Conservation (phyloP, 495 filamentous ascomycete genomes). For the Friedmanniomyces endolithicus region DNA sequence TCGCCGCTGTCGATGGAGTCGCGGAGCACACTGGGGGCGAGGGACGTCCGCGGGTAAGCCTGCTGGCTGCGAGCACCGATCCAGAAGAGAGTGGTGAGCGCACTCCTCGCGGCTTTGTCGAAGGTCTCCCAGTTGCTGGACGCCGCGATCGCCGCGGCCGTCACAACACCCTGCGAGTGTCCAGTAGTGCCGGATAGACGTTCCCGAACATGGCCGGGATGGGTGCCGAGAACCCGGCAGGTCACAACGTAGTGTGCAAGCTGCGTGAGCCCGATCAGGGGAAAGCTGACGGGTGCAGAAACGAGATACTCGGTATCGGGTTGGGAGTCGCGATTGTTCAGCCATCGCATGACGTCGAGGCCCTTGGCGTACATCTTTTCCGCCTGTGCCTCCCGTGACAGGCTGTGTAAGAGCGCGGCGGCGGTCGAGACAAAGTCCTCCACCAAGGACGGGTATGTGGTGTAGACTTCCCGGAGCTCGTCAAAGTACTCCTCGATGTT, state of each 20-base stretch:
- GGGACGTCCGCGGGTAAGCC: slow-evolving; percentile 84
- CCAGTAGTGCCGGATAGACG: slow-evolving; percentile 78
- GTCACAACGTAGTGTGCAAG: slow-evolving; percentile 87
- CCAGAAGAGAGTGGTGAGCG: slow-evolving; percentile 95
- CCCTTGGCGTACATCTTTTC: slow-evolving; percentile 95
- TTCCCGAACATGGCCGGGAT: slow-evolving; percentile 74
- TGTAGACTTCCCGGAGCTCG: slow-evolving; percentile 81
- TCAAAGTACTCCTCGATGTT: slow-evolving; percentile 99
- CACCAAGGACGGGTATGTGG: slow-evolving; percentile 79
- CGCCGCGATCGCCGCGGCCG: slow-evolving; percentile 82
- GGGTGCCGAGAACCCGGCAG: slow-evolving; percentile 74
- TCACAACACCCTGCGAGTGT: slow-evolving; percentile 92
- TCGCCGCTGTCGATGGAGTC: slow-evolving; percentile 92
- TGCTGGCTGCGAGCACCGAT: slow-evolving; percentile 98
- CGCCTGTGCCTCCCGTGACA: slow-evolving; percentile 75
- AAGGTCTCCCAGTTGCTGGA: slow-evolving; percentile 85
- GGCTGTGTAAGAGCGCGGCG: slow-evolving; percentile 65
- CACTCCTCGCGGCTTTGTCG: slow-evolving; percentile 57
- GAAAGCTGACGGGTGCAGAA: slow-evolving; percentile 92
- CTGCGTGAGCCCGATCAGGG: slow-evolving; percentile 90
- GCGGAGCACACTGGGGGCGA: slow-evolving; percentile 82
- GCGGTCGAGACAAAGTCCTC: slow-evolving; percentile 68
- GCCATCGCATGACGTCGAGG: slow-evolving; percentile 84
- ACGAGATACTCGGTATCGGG: slow-evolving; percentile 93
- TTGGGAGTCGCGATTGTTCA: slow-evolving; percentile 72